Evolutionary conservation across 306 rosid genomes (phyloP), one percentile per base, ranked within the genome.

Genomic region (Mucuna pruriens): DNA sequence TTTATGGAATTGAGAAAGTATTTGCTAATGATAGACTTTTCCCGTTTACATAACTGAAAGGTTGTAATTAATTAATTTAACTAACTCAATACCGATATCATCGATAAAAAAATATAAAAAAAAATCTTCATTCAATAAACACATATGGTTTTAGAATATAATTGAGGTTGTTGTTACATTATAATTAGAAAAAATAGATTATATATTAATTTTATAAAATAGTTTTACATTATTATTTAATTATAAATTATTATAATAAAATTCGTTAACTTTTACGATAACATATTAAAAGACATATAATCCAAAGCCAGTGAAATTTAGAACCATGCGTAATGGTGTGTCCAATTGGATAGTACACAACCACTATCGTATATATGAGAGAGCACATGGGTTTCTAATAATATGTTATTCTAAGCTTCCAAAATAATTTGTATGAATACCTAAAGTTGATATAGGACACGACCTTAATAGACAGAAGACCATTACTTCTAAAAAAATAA

Each of bases 1-100:
- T 81, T 51, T 49, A 46, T 81, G 31, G 25, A 73, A 52, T 65
- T 73, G 60, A 74, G 58, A 38, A 51, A 74, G 36, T 38, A 26
- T 49, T 81, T 15, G 4, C n/a, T 9, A 39, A 51, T 63, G 1
- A 54, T 3, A 38, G 2, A 64, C 4, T 20, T 40, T 40, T 68
- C 34, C 33, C 7, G 1, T n/a, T 33, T 16, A 9, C 9, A 12
- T 60, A 60, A 61, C 19, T 6, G 20, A 20, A 67, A 63, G 36
- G 33, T 23, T 68, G 2, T 2, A 68, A n/a, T n/a, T n/a, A 1
- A 68, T 68, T 69, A 44, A 44, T 44, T 69, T 12, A 44, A 65
- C 26, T 65, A 1, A n/a, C 38, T 55, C 49, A 20, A 68, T 12
- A 42, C 8, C 1, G 2, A 42, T 67, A 66, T 20, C 16, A 55